phyloP scores from a whole-genome alignment of 371 early-diverging fungal species.

The Fennellomyces sp. region DNA sequence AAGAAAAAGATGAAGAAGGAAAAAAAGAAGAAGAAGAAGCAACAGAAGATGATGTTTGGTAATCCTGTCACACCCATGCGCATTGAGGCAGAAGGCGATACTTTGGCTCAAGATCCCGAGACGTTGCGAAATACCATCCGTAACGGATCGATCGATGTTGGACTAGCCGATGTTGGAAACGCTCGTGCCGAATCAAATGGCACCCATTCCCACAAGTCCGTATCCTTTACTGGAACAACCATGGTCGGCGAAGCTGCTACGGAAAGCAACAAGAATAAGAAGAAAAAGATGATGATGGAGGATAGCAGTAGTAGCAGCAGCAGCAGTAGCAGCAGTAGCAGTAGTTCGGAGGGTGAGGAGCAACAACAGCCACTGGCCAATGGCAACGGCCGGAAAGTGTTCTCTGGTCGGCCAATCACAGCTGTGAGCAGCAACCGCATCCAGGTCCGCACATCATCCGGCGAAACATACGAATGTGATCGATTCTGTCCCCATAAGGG shows the following conservation, averaged over 20 bases:
- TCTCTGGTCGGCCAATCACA: constrained; percentile 40
- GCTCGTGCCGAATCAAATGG: background rate
- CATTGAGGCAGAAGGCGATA: constrained; percentile 6
- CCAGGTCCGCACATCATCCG: constrained; percentile 53
- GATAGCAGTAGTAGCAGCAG: constrained; percentile 12
- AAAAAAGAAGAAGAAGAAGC: constrained; percentile 23
- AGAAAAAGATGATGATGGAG: constrained; percentile 25
- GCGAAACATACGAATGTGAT: constrained; percentile 66
- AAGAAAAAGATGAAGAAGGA: constrained; percentile 25
- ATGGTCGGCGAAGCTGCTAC: background rate
- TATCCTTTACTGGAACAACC: background rate
- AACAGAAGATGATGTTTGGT: constrained; percentile 22
- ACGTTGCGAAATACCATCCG: constrained; percentile 39
- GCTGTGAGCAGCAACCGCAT: constrained; percentile 54
- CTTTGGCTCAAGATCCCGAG: constrained; percentile 27
- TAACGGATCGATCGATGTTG: constrained; percentile 16
- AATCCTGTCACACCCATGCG: constrained; percentile 18
- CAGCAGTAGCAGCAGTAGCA: constrained; percentile 15
- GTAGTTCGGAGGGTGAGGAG: background rate
- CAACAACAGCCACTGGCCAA: background rate
- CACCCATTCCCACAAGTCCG: background rate
- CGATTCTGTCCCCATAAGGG: constrained; percentile 72
- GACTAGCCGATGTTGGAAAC: background rate
- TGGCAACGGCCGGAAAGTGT: background rate
- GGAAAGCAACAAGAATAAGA: constrained; percentile 24